phyloP scores from a whole-genome alignment of 257 asterid genomes.

The Leonotis leonurus region DNA sequence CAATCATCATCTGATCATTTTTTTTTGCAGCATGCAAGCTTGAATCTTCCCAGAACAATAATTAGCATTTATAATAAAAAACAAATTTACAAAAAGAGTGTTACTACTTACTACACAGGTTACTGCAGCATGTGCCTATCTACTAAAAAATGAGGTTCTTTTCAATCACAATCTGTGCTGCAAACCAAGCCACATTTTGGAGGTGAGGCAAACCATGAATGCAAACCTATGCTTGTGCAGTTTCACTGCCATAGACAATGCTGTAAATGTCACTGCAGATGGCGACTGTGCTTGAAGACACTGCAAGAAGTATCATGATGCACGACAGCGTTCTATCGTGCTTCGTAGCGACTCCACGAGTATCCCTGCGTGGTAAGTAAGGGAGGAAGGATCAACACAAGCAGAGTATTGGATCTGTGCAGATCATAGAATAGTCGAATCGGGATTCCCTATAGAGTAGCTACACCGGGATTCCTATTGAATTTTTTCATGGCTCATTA shows the following conservation, averaged over 20 bases:
- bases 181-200: no score
- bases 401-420: no score
- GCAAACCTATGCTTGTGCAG: constrained; percentile 22
- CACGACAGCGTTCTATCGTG: constrained; percentile 55
- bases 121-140: not conserved
- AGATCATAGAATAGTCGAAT: no score
- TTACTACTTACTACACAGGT: not conserved
- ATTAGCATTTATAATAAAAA: not conserved
- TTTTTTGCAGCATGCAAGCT: not conserved
- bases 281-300: constrained; percentile 74
- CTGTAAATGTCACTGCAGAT: constrained; percentile 80
- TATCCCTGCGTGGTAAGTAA: constrained; percentile 41
- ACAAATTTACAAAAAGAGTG: not conserved
- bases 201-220: no score
- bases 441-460: no score
- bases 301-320: constrained; percentile 75
- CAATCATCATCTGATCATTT: not conserved
- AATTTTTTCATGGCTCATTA: no score
- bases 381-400: not conserved
- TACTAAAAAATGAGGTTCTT: constrained; percentile 1
- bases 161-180: not conserved
- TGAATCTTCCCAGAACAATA: not conserved
- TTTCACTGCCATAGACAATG: constrained; percentile 31
- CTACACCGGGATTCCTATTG: no score
- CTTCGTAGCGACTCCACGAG: constrained; percentile 58